A percentile compares a stretch with the other conserved stretches of the same genome.
Evolutionary conservation across 805 yeast genomes (phyloP).

Genomic region (Sugiyamaella qingdaonensis): DNA sequence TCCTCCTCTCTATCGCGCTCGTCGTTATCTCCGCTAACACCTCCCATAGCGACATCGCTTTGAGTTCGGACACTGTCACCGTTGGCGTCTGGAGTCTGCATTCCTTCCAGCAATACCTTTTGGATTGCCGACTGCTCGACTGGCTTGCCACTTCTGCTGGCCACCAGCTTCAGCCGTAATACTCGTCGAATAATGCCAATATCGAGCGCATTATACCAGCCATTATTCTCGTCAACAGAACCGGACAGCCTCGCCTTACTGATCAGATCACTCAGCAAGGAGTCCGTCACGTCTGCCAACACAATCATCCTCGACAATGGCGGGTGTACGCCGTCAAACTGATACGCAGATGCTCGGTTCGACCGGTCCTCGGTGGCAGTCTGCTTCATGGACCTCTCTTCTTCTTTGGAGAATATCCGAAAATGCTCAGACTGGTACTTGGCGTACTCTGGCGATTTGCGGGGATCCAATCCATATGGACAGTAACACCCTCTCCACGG

Average conservation of each 20-base stretch:
- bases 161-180: slow-evolving; percentile 65
- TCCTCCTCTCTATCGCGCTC: slow-evolving; percentile 34
- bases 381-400: slow-evolving; percentile 24
- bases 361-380: slow-evolving; percentile 20
- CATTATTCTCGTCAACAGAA: slow-evolving; percentile 57
- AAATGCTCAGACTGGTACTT: slow-evolving; percentile 83
- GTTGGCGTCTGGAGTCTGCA: background rate
- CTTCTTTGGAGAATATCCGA: slow-evolving; percentile 40
- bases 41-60: slow-evolving; percentile 7
- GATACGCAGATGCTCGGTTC: slow-evolving; percentile 35
- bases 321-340: slow-evolving; percentile 66
- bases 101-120: background rate
- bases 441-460: slow-evolving; percentile 48
- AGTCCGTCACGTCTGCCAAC: slow-evolving; percentile 71
- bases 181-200: slow-evolving; percentile 63
- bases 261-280: slow-evolving; percentile 49
- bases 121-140: background rate
- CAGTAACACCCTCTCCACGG: slow-evolving; percentile 93
- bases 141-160: slow-evolving; percentile 47
- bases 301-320: slow-evolving; percentile 74
- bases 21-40: slow-evolving; percentile 1
- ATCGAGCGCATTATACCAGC: slow-evolving; percentile 71
- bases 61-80: background rate
- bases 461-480: slow-evolving; percentile 75
- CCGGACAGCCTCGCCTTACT: slow-evolving; percentile 37